phyloP scores from a whole-genome alignment of 1,139 yeast species.

The Magnusiomyces tetraspermus region DNA sequence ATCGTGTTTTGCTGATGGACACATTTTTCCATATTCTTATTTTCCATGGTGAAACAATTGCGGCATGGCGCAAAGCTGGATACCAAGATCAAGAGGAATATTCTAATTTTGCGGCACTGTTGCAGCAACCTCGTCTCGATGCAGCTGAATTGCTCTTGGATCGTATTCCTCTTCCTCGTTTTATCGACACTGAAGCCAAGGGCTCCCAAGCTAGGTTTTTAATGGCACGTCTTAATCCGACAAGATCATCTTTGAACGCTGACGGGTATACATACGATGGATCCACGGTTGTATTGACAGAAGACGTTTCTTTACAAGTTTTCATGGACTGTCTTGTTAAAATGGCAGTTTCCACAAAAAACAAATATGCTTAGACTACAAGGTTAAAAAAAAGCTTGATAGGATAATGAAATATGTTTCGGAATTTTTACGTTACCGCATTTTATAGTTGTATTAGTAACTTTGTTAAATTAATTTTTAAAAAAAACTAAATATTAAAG shows the following conservation, averaged over 20 bases:
- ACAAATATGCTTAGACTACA: constrained; percentile 5
- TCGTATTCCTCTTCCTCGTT: constrained; percentile 64
- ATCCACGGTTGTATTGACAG: constrained; percentile 80
- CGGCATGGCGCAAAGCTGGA: constrained; percentile 60
- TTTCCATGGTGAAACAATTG: constrained; percentile 58
- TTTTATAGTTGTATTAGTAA: too few relatives aligned
- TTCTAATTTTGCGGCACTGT: constrained; percentile 48
- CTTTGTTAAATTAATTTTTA: too few relatives aligned
- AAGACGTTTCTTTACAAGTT: constrained; percentile 85
- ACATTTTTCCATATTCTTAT: constrained; percentile 67
- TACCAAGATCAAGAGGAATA: constrained; percentile 61
- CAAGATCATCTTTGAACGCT: neutral
- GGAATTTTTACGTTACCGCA: too few relatives aligned
- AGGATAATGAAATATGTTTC: too few relatives aligned
- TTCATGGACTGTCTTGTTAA: constrained; percentile 86
- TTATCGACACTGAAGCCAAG: constrained; percentile 66
- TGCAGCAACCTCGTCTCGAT: constrained; percentile 57
- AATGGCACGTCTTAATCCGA: constrained; percentile 63
- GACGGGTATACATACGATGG: constrained; percentile 38
- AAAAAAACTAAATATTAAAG: too few relatives aligned
- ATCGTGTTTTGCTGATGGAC: constrained; percentile 54
- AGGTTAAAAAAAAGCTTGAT: too few relatives aligned
- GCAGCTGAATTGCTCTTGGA: constrained; percentile 60
- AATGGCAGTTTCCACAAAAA: constrained; percentile 28
- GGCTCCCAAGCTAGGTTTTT: constrained; percentile 73